Base-by-base conservation (phyloP, 1,139 yeast genomes). In the Diutina rugosa region DNA sequence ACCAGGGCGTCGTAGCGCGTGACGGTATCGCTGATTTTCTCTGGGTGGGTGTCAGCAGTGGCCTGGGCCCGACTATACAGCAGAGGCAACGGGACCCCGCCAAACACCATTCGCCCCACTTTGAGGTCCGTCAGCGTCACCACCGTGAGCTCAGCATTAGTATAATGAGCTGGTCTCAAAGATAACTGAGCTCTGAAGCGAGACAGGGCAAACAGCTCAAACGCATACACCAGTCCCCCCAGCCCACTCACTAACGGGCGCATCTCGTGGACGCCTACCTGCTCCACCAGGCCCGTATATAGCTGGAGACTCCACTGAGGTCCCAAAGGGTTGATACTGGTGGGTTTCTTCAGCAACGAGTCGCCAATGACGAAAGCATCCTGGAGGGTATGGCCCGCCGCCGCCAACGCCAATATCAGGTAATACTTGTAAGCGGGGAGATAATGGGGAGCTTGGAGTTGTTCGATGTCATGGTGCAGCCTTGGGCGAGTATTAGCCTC, bases 231-330 rank as follows among this genome's bases (percentile, higher is more conserved):
- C 10, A 59, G 57, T 0, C 79, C 79, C 61, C 68, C 64, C 2
- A 77, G 69, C 12, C 62, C 64, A 56, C 59, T 62, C 5, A 67
- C 63, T 57, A 75, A 62, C 0, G 68, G 57, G 56, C 67, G 71
- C 77, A 74, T 72, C 58, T 75, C 79, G 59, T 71, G 72, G 10
- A 72, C 60, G 1, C 79, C 79, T 2, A 68, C 72, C 60, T 75
- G 79, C 55, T 75, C 78, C 30, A 71, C 63, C 0, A 77, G 72
- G 0, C 74, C 77, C 1, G 70, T 60, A 60, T 67, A 72, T 7
- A 74, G 52, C 2, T 58, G 59, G 10, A 57, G 58, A 12, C 35
- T 10, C 51, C 51, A 47, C 12, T n/a, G 29, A 10, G 51, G 21
- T 4, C 51, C 51, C 1, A 68, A 60, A 8, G 63, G 63, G 56